Percentiles rank a stretch among this genome's conserved stretches.
These are phyloP conservation scores for Penicillium fuscoglaucum DNA, from an alignment of 2,329 filamentous ascomycete species.

Conservation along the genomic window DNA sequence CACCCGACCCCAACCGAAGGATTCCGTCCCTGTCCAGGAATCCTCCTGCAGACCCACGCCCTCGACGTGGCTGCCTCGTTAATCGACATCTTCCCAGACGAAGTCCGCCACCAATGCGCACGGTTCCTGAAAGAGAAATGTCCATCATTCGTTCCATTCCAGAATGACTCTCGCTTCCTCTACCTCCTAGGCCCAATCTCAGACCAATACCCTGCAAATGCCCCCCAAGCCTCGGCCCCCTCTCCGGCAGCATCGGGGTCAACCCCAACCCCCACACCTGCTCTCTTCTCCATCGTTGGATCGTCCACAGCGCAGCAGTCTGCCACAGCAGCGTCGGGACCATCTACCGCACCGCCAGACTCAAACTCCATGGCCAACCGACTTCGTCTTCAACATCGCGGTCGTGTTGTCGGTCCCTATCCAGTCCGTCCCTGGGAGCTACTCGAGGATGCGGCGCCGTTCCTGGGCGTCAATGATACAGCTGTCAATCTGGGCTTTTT, in stretches of 20 bases:
- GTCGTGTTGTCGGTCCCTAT: conserved; percentile 37
- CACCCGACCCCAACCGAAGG: conserved; percentile 24
- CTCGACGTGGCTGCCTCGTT: conserved; percentile 48
- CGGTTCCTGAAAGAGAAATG: conserved; percentile 47
- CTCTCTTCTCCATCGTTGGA: conserved; percentile 22
- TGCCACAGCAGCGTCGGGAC: conserved; percentile 7
- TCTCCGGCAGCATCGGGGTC: conserved; percentile 36
- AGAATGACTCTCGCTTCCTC: conserved; percentile 42
- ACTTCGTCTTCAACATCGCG: conserved; percentile 41
- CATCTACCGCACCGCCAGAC: conserved; percentile 19
- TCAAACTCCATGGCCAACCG: conserved; percentile 31
- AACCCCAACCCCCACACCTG: conserved; percentile 30
- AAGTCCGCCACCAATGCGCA: conserved; percentile 44
- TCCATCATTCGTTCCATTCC: conserved; percentile 38
- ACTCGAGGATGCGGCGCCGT: conserved; percentile 47
- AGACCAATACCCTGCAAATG: conserved; percentile 23
- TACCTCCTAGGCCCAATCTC: conserved; percentile 45
- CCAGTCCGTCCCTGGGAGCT: conserved; percentile 47
- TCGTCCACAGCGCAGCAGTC: conserved; percentile 21
- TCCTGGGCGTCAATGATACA: conserved; percentile 48
- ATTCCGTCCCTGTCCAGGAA: conserved; percentile 33
- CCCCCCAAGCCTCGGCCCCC: conserved; percentile 30
- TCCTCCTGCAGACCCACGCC: conserved; percentile 42
- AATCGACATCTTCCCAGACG: conserved; percentile 47
- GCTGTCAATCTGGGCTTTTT: conserved; percentile 46